Conservation (phyloP, 2,329 filamentous ascomycete genomes). For the Colletotrichum liriopes region DNA sequence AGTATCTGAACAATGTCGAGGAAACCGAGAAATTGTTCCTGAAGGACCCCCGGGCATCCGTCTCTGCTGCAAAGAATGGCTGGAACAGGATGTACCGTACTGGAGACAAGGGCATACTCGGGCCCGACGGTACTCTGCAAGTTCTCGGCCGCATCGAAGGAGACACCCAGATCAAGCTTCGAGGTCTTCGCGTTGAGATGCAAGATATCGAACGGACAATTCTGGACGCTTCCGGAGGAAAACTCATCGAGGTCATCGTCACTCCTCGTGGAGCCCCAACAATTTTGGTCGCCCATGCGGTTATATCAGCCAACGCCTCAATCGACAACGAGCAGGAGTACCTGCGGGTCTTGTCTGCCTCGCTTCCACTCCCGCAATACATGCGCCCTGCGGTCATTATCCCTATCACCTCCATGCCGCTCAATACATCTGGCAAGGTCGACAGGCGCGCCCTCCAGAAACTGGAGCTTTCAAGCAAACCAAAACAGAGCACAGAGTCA, state of each 20-base stretch:
- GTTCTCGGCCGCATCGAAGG: conserved; percentile 57
- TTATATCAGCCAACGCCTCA: conserved; percentile 38
- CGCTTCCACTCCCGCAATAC: conserved; percentile 51
- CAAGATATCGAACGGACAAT: conserved; percentile 54
- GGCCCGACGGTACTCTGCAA: conserved; percentile 52
- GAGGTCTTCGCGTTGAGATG: conserved; percentile 63
- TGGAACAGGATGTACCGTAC: conserved; percentile 55
- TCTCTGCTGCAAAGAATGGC: conserved; percentile 36
- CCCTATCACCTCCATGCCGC: conserved; percentile 45
- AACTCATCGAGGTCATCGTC: conserved; percentile 46
- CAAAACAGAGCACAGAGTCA: no score
- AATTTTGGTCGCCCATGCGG: conserved; percentile 50
- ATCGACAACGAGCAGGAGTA: conserved; percentile 25
- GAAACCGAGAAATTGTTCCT: conserved; percentile 42
- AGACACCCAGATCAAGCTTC: conserved; percentile 63
- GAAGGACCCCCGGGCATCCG: conserved; percentile 36
- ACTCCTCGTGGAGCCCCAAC: conserved; percentile 43
- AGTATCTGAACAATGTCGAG: conserved; percentile 55
- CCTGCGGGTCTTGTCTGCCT: conserved; percentile 38
- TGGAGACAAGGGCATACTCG: conserved; percentile 57
- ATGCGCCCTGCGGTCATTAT: conserved; percentile 53
- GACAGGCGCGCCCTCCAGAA: no score
- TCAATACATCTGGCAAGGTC: no score
- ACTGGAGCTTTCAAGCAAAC: no score
- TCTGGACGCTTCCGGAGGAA: conserved; percentile 43